phyloP scores from a whole-genome alignment of 805 yeast genomes.

The Candida insectalens region DNA sequence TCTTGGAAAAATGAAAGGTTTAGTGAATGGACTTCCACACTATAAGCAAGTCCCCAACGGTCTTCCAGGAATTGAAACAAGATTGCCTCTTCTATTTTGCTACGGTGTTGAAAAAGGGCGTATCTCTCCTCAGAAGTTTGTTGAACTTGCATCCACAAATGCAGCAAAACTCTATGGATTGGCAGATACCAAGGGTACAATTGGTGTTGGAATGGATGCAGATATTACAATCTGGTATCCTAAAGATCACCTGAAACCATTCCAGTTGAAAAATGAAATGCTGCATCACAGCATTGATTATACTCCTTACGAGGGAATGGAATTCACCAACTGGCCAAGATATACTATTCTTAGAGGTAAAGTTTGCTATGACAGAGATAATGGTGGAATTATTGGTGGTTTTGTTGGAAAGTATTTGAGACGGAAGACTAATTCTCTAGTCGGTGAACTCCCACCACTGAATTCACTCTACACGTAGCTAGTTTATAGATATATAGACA shows the following conservation, averaged over 20 bases:
- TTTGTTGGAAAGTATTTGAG: slow-evolving; percentile 16
- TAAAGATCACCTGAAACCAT: slow-evolving; percentile 16
- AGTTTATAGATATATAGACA: too few relatives aligned
- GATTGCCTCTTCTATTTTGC: slow-evolving; percentile 31
- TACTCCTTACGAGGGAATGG: slow-evolving; percentile 28
- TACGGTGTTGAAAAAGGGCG: slow-evolving; percentile 32
- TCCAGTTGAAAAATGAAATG: slow-evolving; percentile 19
- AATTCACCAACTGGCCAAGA: slow-evolving; percentile 33
- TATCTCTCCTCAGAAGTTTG: slow-evolving; percentile 31
- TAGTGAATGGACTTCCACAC: slow-evolving; percentile 28
- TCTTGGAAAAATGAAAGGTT: slow-evolving; percentile 31
- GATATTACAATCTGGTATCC: slow-evolving; percentile 40
- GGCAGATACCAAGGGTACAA: slow-evolving; percentile 29
- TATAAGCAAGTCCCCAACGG: slow-evolving; percentile 37
- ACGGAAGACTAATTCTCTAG: slow-evolving; percentile 16
- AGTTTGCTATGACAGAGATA: slow-evolving; percentile 23
- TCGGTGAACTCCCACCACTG: slow-evolving; percentile 10
- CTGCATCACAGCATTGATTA: slow-evolving; percentile 28
- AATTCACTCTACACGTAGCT: slow-evolving; percentile 17
- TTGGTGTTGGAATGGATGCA: slow-evolving; percentile 36
- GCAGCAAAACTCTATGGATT: slow-evolving; percentile 37
- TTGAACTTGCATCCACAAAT: slow-evolving; percentile 33
- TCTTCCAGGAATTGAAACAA: slow-evolving; percentile 36
- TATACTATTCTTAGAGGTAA: slow-evolving; percentile 30
- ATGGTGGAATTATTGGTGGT: slow-evolving; percentile 9